A percentile compares a stretch with the other conserved stretches of the same genome.
Evolutionary conservation across 2,329 filamentous ascomycete genomes (phyloP).

Genomic region (Endoconidiophora polonica): DNA sequence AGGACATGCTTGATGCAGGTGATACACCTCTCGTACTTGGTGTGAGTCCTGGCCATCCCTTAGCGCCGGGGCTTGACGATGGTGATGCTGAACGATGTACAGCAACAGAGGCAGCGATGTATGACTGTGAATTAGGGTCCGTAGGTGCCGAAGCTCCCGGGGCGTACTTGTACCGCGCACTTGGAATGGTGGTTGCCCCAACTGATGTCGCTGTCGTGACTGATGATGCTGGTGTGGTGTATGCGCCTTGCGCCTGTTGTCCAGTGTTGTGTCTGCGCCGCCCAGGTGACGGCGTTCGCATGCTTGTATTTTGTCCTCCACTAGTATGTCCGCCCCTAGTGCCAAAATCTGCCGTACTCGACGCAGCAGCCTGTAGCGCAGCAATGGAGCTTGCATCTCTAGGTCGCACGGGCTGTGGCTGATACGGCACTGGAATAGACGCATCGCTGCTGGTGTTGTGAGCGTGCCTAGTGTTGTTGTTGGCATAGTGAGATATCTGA

Average conservation of each 20-base stretch:
- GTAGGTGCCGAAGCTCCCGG: neutral
- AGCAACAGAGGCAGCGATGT: slow-evolving; percentile 39
- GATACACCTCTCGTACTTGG: slow-evolving; percentile 3
- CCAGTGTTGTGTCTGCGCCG: too few species aligned
- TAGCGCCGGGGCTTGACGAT: neutral
- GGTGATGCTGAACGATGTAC: slow-evolving; percentile 16
- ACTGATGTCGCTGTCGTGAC: neutral
- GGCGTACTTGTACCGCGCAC: slow-evolving; percentile 3
- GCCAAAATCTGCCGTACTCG: neutral
- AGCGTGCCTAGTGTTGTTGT: neutral
- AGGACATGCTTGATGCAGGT: slow-evolving; percentile 15
- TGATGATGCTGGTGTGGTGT: slow-evolving; percentile 2
- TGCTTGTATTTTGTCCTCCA: too few species aligned
- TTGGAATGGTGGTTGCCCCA: neutral
- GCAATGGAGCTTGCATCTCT: slow-evolving; percentile 1
- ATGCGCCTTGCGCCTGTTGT: neutral
- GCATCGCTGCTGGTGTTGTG: too few species aligned
- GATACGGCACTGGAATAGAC: too few species aligned
- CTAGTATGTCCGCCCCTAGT: neutral
- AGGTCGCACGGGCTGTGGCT: neutral
- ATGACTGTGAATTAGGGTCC: slow-evolving; percentile 12
- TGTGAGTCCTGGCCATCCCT: neutral
- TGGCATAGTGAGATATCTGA: neutral
- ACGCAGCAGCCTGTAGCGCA: slow-evolving; percentile 1
- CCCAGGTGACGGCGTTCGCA: too few species aligned